Base-by-base conservation (phyloP, 2,329 filamentous ascomycete species). In the Acephala macrosclerotiorum region DNA sequence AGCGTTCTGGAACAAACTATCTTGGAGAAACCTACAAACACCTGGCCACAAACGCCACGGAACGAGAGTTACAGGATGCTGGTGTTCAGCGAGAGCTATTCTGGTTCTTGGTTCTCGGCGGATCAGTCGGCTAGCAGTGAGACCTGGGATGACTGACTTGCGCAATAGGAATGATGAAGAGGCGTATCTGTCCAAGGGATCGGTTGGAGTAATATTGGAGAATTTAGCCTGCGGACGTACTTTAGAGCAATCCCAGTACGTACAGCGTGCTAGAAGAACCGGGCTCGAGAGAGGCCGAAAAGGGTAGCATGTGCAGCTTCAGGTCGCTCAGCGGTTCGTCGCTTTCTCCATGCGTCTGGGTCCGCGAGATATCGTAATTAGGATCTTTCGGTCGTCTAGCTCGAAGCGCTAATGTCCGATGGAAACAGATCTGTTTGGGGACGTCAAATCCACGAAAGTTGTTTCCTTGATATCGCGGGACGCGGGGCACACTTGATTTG, bases 231-330 rank as follows among this genome's bases (percentile, higher is more conserved):
- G 60, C 63, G 42, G 45, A 61, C 49, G 22, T 42, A 47, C 53
- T 58, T 33, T 49, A n/a, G 40, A 22, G 29, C 18, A 53, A 69
- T 67, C 67, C 67, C 58, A 67, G 67, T 56, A 65, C 61, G 59
- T 63, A 68, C 67, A 66, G 61, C 47, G n/a, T 58, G 51, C 67
- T 68, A 68, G 64, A 42, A 65, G 38, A 60, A 40, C 58, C 22
- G 35, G 29, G 64, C 42, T 51, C 36, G 42, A 45, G 36, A 56
- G 49, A 47, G 56, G 22, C 60, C 63, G 38, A 49, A 68, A 45
- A 42, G 64, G 64, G 61, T 45, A 64, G 61, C 65, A 58, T 55
- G 65, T 45, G 59, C 62, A 59, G 57, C 47, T n/a, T 38, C 33
- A 57, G 25, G 55, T 57, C 55, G 33, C 18, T 26, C 51, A 56